These are phyloP conservation scores for Lentinula aciculospora DNA, from an alignment of 768 basidiomycete species.

Conservation along the genomic window DNA sequence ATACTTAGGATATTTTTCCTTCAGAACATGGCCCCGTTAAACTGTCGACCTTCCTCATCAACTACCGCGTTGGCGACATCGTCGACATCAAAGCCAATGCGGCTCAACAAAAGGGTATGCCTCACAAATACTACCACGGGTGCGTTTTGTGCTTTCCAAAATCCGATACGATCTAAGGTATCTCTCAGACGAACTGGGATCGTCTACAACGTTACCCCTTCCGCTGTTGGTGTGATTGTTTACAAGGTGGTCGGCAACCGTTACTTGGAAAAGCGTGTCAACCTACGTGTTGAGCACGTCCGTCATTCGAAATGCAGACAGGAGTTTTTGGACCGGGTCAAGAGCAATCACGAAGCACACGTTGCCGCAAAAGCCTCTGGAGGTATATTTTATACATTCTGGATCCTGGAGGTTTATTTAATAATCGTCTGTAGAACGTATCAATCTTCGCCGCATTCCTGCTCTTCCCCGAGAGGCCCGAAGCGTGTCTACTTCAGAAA, in stretches of 20 bases:
- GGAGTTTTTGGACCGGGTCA: conserved; percentile 95
- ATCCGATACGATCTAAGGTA: conserved; percentile 5
- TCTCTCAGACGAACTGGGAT: conserved; percentile 85
- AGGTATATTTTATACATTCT: conserved; percentile 43
- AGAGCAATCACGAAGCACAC: conserved; percentile 82
- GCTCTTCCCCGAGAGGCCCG: conserved; percentile 74
- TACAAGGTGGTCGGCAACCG: conserved; percentile 99
- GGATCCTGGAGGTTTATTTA: neutral
- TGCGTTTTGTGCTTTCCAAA: conserved; percentile 34
- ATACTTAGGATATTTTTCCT: neutral
- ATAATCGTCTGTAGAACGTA: conserved; percentile 47
- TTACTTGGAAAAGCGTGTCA: conserved; percentile 99
- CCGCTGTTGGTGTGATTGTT: conserved; percentile 93
- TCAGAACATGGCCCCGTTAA: conserved; percentile 86
- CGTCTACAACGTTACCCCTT: conserved; percentile 95
- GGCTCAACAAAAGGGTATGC: conserved; percentile 99
- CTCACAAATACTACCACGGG: conserved; percentile 99
- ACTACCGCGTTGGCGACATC: conserved; percentile 95
- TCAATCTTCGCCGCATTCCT: conserved; percentile 83
- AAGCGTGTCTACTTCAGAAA: conserved; percentile 66
- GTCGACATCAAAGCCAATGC: conserved; percentile 99
- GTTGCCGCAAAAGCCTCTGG: conserved; percentile 87
- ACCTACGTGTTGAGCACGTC: conserved; percentile 94
- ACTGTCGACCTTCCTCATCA: conserved; percentile 88
- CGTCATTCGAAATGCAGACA: conserved; percentile 95